These are phyloP conservation scores for Aurifilum marmelostoma DNA, from an alignment of 2,329 filamentous ascomycete species.

Conservation along the genomic window DNA sequence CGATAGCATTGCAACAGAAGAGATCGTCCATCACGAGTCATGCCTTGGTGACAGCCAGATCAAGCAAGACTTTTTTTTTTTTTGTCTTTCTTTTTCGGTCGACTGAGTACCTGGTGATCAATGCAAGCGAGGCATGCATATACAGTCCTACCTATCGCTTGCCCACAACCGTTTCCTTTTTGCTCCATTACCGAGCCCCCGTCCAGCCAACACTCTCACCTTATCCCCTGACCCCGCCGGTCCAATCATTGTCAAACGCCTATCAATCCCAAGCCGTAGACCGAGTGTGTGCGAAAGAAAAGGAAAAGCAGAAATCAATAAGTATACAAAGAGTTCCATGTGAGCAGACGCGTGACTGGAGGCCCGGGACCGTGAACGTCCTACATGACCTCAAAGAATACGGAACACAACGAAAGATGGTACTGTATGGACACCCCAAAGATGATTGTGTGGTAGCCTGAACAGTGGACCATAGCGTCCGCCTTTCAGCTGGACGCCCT, in stretches of 20 bases:
- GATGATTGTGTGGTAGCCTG: neutral
- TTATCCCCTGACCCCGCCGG: neutral
- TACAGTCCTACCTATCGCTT: neutral
- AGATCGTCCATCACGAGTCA: neutral
- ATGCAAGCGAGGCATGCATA: neutral
- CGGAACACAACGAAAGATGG: neutral
- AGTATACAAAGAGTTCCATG: neutral
- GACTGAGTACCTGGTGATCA: neutral
- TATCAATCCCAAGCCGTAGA: neutral
- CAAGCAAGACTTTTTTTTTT: neutral
- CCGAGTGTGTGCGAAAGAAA: neutral
- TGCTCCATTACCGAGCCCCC: neutral
- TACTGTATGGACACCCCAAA: neutral
- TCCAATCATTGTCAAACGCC: neutral
- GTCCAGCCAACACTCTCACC: neutral
- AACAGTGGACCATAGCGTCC: neutral
- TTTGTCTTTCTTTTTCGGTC: no score
- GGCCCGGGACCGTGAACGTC: neutral
- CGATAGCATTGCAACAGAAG: neutral
- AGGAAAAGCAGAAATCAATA: neutral
- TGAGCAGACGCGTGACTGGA: neutral
- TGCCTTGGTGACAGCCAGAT: neutral
- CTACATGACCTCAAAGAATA: neutral
- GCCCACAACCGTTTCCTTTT: neutral
- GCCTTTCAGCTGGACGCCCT: neutral